Conservation (phyloP, 2,329 filamentous ascomycete genomes). For the Cucurbitaria berberidis region DNA sequence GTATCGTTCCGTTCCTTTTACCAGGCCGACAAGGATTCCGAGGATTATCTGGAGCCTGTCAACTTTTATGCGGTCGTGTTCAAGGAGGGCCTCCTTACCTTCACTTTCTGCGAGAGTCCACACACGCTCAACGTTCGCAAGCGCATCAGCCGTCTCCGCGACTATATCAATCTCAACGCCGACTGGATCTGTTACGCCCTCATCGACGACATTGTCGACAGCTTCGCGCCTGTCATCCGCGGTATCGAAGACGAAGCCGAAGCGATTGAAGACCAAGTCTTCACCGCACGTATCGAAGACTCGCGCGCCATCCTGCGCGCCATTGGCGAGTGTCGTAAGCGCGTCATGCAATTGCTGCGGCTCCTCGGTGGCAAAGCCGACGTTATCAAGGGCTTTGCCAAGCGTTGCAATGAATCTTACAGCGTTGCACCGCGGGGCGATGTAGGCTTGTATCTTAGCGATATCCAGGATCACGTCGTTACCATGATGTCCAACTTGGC, state of each 20-base stretch:
- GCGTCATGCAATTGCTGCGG: constrained; percentile 90
- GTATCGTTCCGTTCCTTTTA: constrained; percentile 95
- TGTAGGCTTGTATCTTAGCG: constrained; percentile 93
- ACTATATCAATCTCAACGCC: constrained; percentile 91
- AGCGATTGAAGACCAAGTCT: constrained; percentile 92
- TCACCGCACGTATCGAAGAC: constrained; percentile 88
- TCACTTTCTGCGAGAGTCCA: constrained; percentile 86
- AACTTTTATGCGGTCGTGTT: constrained; percentile 98
- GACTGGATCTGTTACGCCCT: constrained; percentile 99
- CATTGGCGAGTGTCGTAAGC: constrained; percentile 91
- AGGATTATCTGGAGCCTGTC: constrained; percentile 88
- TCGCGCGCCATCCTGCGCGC: constrained; percentile 84
- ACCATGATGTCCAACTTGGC: constrained; percentile 97
- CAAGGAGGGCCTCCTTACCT: constrained; percentile 91
- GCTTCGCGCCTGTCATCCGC: constrained; percentile 86
- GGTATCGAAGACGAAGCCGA: constrained; percentile 89
- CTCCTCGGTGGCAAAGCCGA: constrained; percentile 97
- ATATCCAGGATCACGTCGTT: constrained; percentile 98
- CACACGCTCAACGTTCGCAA: constrained; percentile 89
- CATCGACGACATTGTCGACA: constrained; percentile 98
- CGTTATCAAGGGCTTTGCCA: constrained; percentile 95
- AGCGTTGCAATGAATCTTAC: constrained; percentile 98
- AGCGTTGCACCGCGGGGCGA: constrained; percentile 94
- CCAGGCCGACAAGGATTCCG: constrained; percentile 77
- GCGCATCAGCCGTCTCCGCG: constrained; percentile 89